These are phyloP conservation scores for Vaucheria bursata DNA, from an alignment of 352 stramenopile genomes.

Conservation along the genomic window DNA sequence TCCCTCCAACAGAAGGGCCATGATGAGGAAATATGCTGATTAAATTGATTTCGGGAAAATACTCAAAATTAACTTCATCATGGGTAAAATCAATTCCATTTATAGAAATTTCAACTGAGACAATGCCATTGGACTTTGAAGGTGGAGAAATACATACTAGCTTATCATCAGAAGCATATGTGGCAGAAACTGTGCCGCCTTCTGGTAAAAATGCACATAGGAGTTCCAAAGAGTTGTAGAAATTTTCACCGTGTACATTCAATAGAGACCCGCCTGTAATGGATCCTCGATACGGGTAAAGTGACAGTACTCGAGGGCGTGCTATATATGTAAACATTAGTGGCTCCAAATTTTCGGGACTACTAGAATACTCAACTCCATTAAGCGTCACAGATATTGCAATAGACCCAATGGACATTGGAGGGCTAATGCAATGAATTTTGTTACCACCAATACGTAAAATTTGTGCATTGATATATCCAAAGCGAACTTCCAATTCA, in stretches of 20 bases:
- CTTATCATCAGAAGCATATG: conserved; percentile 48
- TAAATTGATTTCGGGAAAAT: conserved; percentile 14
- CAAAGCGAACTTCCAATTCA: conserved; percentile 16
- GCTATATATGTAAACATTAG: conserved; percentile 10
- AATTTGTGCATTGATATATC: too few relatives aligned
- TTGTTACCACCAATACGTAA: conserved; percentile 27
- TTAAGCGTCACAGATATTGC: conserved; percentile 5
- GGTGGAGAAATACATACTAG: conserved; percentile 53
- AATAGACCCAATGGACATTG: too few relatives aligned
- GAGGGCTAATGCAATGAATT: not conserved
- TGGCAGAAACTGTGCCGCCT: conserved; percentile 38
- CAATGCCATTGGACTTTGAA: conserved; percentile 13
- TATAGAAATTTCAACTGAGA: conserved; percentile 53
- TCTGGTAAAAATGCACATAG: conserved; percentile 55
- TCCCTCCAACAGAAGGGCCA: conserved; percentile 43
- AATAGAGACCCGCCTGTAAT: conserved; percentile 22
- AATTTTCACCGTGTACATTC: conserved; percentile 44
- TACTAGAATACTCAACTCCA: conserved; percentile 14
- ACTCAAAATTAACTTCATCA: conserved; percentile 50
- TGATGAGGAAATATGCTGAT: conserved; percentile 11
- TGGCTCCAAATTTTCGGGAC: too few relatives aligned
- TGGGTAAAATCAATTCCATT: conserved; percentile 72
- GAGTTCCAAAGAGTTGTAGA: conserved; percentile 44
- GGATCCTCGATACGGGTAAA: not conserved
- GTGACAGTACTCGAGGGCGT: conserved; percentile 4